Conservation (phyloP, 495 filamentous ascomycete species). For the Daldinia childiae region DNA sequence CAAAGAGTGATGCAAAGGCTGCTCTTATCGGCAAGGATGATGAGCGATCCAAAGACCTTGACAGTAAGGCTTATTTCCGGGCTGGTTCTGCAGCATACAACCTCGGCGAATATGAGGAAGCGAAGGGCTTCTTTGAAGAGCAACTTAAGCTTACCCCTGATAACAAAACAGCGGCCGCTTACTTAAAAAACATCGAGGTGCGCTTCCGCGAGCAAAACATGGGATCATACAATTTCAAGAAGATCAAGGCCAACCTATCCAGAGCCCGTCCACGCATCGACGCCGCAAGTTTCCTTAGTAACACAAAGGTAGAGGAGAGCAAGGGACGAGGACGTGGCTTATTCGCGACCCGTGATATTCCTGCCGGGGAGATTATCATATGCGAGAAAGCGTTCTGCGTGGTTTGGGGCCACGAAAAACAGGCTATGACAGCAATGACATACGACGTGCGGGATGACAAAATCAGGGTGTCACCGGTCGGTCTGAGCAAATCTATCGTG, state of each 20-base stretch:
- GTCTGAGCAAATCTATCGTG: constrained; percentile 48
- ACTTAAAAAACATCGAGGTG: constrained; percentile 37
- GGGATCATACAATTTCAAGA: constrained; percentile 55
- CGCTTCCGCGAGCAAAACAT: constrained; percentile 45
- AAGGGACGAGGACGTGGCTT: constrained; percentile 50
- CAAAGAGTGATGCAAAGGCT: constrained; percentile 47
- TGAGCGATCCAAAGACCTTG: constrained; percentile 39
- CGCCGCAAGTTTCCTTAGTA: constrained; percentile 45
- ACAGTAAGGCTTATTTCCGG: constrained; percentile 57
- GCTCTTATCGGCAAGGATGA: constrained; percentile 43
- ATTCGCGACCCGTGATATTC: constrained; percentile 58
- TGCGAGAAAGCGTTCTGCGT: constrained; percentile 63
- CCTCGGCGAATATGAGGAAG: constrained; percentile 48
- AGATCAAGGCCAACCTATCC: constrained; percentile 43
- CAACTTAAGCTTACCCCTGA: constrained; percentile 45
- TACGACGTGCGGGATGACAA: constrained; percentile 39
- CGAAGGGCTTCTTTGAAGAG: constrained; percentile 40
- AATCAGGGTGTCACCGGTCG: constrained; percentile 48
- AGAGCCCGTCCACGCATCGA: constrained; percentile 43
- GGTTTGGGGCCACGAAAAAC: constrained; percentile 35
- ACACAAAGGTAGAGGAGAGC: constrained; percentile 23
- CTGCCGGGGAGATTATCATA: constrained; percentile 59
- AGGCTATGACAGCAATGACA: constrained; percentile 38
- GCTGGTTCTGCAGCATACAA: constrained; percentile 54
- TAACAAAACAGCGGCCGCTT: constrained; percentile 31